Evolutionary conservation across 2,329 filamentous ascomycete species (phyloP).

Genomic region (Penicillium capsulatum): DNA sequence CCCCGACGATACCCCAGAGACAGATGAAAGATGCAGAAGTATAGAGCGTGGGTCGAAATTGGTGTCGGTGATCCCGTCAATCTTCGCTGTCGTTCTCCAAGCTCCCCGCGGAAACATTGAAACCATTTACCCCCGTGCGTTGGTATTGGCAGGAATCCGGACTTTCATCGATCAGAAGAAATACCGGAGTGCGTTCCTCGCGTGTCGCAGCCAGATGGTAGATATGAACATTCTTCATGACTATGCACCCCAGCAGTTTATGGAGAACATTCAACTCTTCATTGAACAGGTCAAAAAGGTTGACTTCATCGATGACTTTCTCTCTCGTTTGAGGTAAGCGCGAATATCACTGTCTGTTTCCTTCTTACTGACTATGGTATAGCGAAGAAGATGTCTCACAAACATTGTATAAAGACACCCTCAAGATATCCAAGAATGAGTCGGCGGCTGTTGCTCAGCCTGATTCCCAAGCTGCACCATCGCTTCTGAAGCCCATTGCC

Average conservation of each 20-base stretch:
- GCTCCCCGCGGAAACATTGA: conserved; percentile 96
- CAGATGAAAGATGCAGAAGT: conserved; percentile 84
- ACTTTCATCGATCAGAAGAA: conserved; percentile 73
- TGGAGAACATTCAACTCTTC: conserved; percentile 70
- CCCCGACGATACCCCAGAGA: conserved; percentile 82
- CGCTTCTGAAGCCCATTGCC: conserved; percentile 10
- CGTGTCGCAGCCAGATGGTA: conserved; percentile 87
- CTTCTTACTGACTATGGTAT: conserved; percentile 26
- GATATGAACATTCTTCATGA: conserved; percentile 98
- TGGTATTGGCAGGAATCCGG: conserved; percentile 87
- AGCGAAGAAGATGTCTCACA: conserved; percentile 86
- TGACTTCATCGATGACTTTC: conserved; percentile 81
- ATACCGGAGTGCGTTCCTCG: conserved; percentile 77
- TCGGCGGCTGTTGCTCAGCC: conserved; percentile 22
- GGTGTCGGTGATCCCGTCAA: conserved; percentile 83
- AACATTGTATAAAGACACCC: conserved; percentile 89
- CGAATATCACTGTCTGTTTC: neutral
- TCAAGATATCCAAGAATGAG: conserved; percentile 44
- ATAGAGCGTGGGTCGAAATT: conserved; percentile 85
- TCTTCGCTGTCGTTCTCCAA: conserved; percentile 80
- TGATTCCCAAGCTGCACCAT: conserved; percentile 18
- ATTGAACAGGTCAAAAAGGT: conserved; percentile 78
- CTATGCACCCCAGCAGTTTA: conserved; percentile 81
- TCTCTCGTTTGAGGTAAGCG: conserved; percentile 73
- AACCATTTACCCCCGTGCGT: conserved; percentile 86